A percentile compares a stretch with the other conserved stretches of the same genome.
Evolutionary conservation across 805 yeast genomes (phyloP).

Genomic region (Wickerhamomyces canadensis): DNA sequence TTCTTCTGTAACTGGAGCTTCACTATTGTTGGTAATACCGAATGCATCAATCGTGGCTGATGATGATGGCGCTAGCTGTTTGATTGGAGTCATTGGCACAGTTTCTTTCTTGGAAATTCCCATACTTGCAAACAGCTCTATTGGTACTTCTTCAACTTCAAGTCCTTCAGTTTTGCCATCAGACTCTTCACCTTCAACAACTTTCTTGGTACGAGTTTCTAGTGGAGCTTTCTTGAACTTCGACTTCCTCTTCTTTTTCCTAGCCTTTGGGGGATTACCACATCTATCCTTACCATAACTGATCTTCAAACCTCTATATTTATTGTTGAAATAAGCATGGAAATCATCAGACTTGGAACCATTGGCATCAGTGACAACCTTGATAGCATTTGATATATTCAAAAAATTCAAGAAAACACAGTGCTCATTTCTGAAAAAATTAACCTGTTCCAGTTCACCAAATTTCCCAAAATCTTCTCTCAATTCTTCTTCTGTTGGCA

Average conservation of each 20-base stretch:
- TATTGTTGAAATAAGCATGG: conserved; percentile 35
- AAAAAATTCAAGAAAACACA: conserved; percentile 74
- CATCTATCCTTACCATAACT: conserved; percentile 77
- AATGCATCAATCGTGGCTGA: conserved; percentile 10
- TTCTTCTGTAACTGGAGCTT: not conserved
- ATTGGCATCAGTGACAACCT: conserved; percentile 54
- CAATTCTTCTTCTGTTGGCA: conserved; percentile 45
- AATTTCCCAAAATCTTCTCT: conserved; percentile 55
- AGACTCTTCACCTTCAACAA: conserved; percentile 13
- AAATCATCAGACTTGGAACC: conserved; percentile 28
- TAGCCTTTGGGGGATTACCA: conserved; percentile 61
- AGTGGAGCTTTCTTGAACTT: too few species aligned
- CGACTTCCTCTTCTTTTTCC: conserved; percentile 31
- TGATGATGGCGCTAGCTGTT: not conserved
- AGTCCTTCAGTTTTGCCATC: not conserved
- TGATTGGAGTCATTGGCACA: conserved; percentile 2
- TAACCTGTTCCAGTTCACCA: conserved; percentile 75
- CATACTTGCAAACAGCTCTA: conserved; percentile 20
- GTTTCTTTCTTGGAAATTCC: conserved; percentile 15
- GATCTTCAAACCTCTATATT: conserved; percentile 51
- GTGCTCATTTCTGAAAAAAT: conserved; percentile 59
- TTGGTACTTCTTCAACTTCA: conserved; percentile 13
- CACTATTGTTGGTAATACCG: conserved; percentile 13
- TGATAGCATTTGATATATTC: conserved; percentile 58
- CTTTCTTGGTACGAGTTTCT: conserved; percentile 3